Base-by-base conservation (phyloP, 1,139 yeast genomes). In the Blastobotrys proliferans region DNA sequence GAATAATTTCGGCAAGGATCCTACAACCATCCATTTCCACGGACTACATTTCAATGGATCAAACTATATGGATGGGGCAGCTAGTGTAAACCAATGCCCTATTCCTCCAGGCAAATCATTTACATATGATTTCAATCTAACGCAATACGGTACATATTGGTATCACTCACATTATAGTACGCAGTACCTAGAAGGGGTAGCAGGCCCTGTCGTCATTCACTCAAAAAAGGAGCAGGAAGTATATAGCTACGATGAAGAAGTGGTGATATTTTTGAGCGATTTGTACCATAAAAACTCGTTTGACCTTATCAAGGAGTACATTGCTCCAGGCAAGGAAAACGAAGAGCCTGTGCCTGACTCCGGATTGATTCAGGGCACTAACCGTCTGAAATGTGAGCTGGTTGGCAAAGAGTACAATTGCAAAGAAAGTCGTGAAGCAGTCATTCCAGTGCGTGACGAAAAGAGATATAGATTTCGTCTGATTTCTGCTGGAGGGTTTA, bases 91-190 rank as follows among this genome's bases (percentile, higher is more conserved):
- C 13, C 95, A 85, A 62, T 85, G 95, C 67, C 90, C 92, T 25
- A 80, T 86, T 47, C 76, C 81, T 13, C 82, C 88, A 0, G 85
- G 84, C 9, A 70, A 70, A 47, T 74, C 81, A 2, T 74, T 80
- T 82, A 84, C 69, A 2, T 61, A 61, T 45, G 81, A 84, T 64
- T 85, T 86, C 58, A 79, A 88, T 3, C 82, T 84, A 25, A 77
- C 76, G 56, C 92, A 86, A 56, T 75, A 69, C 26, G 95, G 95
- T 46, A 74, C 92, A 2, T 86, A 70, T 67, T 85, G 95, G 95
- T 86, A 86, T 70, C 95, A 86, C 63, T 82, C 94, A n/a, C 95
- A 86, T 63, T 74, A 83, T 16, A 74, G 76, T 2, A 79, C 83
- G 44, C 95, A 86, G 62, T 81, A 85, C 55, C 77, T 83, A 60